Evolutionary conservation across 768 basidiomycete genomes (phyloP), one percentile per base, ranked within the genome.

Genomic region (Leccinum disarticulatum): DNA sequence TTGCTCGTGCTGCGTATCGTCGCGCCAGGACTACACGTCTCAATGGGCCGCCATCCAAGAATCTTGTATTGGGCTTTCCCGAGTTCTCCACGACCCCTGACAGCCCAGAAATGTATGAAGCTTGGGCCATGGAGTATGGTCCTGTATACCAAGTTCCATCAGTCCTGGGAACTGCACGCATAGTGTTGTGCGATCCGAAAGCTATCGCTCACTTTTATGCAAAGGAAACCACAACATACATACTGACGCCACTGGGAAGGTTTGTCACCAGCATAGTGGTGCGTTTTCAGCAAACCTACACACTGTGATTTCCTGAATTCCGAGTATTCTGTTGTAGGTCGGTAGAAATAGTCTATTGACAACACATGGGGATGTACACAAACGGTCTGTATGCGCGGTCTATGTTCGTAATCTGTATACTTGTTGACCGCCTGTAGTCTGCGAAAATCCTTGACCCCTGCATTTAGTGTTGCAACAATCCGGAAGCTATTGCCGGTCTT

Each of bases 121-220:
- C 68, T 4, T 85, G 84, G 85, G 75, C 75, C 0, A 63, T 64
- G 14, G 61, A 79, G 54, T 82, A 83, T 46, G 85, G 85, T 1
- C 60, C 77, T 1, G 81, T 76, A 0, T 87, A 73, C 64, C 56
- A 69, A 17, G 57, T 83, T 6, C 80, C 83, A 3, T 71, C 69
- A 4, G 67, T 70, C 1, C 61, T 83, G 4, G 81, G 80, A 4
- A 68, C 73, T 2, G 65, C 61, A 3, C 64, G 68, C 17, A 64
- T 83, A 17, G 63, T 82, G 4, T 58, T 84, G 7, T 73, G 74
- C 52, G 82, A 83, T 54, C 77, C 80, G 2, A 82, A 78, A 68
- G 83, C 84, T 0, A 71, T 81, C 25, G 74, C 78, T 1, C 81
- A 86, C 62, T 80, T 83, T 60, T 83, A 80, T 61, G 73, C 81